Conservation (phyloP, 805 yeast species). For the Dipodascopsis uninucleata region DNA sequence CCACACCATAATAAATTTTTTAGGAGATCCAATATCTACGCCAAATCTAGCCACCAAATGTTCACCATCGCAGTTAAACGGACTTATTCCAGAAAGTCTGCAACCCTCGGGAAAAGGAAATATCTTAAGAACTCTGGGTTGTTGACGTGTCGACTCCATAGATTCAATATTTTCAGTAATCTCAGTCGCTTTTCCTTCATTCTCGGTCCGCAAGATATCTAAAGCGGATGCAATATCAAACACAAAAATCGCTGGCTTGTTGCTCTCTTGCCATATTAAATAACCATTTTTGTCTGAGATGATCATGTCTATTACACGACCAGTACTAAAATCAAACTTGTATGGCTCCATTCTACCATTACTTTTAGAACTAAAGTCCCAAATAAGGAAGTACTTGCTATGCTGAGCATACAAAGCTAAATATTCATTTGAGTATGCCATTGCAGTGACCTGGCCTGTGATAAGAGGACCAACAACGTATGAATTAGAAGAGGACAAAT, state of each 20-base stretch:
- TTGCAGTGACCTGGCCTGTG: slow-evolving; percentile 22
- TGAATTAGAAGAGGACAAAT: slow-evolving; percentile 9
- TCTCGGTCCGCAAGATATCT: too few species aligned
- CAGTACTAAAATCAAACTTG: slow-evolving; percentile 18
- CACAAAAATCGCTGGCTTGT: slow-evolving; percentile 24
- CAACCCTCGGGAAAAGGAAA: slow-evolving; percentile 19
- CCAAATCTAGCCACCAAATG: slow-evolving; percentile 25
- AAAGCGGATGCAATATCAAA: slow-evolving; percentile 12
- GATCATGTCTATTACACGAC: slow-evolving; percentile 15
- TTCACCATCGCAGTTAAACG: slow-evolving; percentile 27
- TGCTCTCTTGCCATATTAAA: slow-evolving; percentile 24
- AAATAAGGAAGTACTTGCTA: slow-evolving; percentile 20
- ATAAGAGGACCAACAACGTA: slow-evolving; percentile 7
- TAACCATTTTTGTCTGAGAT: slow-evolving; percentile 18
- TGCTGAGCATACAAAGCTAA: slow-evolving; percentile 20
- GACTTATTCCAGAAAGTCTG: slow-evolving; percentile 19
- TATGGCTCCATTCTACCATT: slow-evolving; percentile 12
- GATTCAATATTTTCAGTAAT: too few species aligned
- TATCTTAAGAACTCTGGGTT: too few species aligned
- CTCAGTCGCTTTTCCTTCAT: too few species aligned
- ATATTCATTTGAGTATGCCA: slow-evolving; percentile 20
- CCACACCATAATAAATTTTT: slow-evolving; percentile 27
- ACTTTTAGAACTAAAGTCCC: slow-evolving; percentile 17
- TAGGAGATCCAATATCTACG: slow-evolving; percentile 22
- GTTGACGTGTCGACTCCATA: too few species aligned